Conservation (phyloP, 805 yeast species). For the Nakazawaea ambrosiae region DNA sequence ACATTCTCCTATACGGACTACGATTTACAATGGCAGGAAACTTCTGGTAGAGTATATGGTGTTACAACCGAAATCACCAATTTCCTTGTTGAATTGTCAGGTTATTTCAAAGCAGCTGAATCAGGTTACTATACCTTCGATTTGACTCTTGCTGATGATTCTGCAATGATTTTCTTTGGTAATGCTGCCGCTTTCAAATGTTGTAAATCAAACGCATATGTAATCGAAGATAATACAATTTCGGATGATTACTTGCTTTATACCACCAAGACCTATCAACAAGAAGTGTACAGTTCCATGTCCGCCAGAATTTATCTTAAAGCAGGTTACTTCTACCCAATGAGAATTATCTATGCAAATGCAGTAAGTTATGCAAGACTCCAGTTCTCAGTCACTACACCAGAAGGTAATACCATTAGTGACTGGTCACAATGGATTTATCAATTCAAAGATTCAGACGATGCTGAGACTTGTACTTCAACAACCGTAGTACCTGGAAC, state of each 20-base stretch:
- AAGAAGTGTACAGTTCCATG: slow-evolving; percentile 1
- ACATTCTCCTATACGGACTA: neutral
- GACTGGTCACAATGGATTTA: slow-evolving; percentile 8
- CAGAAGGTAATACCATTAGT: slow-evolving; percentile 17
- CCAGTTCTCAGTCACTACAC: slow-evolving; percentile 16
- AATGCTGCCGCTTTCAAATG: slow-evolving; percentile 26
- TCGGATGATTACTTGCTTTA: slow-evolving; percentile 1
- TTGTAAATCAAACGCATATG: slow-evolving; percentile 16
- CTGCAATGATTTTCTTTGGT: slow-evolving; percentile 24
- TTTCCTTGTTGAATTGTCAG: slow-evolving; percentile 15
- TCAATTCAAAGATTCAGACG: neutral
- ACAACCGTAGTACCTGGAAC: slow-evolving; percentile 7
- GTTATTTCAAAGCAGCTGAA: slow-evolving; percentile 19
- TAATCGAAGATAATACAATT: neutral
- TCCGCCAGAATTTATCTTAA: neutral
- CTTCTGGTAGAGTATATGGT: neutral
- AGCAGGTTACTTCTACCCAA: slow-evolving; percentile 21
- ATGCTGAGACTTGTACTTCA: slow-evolving; percentile 5
- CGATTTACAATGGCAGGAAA: neutral
- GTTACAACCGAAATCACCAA: neutral
- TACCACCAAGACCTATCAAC: neutral
- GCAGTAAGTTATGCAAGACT: slow-evolving; percentile 14
- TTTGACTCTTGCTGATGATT: slow-evolving; percentile 23
- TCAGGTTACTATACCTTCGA: slow-evolving; percentile 23
- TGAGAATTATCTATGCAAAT: slow-evolving; percentile 20